Evolutionary conservation across 2,329 filamentous ascomycete species (phyloP).

Genomic region (Metarhizium rileyi): DNA sequence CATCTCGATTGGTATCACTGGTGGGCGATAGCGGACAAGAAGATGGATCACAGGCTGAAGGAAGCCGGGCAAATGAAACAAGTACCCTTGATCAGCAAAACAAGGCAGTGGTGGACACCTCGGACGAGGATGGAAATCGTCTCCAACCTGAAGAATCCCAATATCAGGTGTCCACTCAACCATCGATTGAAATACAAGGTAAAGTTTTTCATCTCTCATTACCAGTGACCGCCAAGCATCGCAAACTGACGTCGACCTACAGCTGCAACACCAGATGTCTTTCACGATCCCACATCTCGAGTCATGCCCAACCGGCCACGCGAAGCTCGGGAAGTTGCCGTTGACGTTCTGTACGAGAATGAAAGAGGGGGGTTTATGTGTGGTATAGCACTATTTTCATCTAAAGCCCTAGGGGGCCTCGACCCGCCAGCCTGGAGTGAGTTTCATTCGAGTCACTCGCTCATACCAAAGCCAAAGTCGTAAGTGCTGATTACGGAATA

Average conservation of each 20-base stretch:
- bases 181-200: conserved; percentile 26
- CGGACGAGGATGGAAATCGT: conserved; percentile 1
- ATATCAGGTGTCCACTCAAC: conserved; percentile 15
- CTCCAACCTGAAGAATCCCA: conserved; percentile 1
- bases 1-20: conserved; percentile 8
- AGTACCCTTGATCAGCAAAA: not conserved
- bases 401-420: conserved; percentile 71
- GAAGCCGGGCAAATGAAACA: not conserved
- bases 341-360: conserved; percentile 93
- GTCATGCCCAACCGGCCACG: conserved; percentile 24
- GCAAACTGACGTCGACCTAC: not conserved
- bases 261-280: conserved; percentile 21
- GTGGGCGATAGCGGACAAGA: conserved; percentile 2
- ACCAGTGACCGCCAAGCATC: not conserved
- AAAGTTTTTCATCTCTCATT: not conserved
- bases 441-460: conserved; percentile 7
- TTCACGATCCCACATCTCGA: conserved; percentile 17
- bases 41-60: not conserved
- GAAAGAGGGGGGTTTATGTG: conserved; percentile 86
- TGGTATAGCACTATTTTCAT: conserved; percentile 81
- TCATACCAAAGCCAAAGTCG: not conserved
- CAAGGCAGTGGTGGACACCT: not conserved
- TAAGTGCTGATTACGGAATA: conserved; percentile 10
- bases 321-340: conserved; percentile 42
- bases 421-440: conserved; percentile 75